Base-by-base conservation (phyloP, 805 yeast species). In the Yarrowia divulgata region DNA sequence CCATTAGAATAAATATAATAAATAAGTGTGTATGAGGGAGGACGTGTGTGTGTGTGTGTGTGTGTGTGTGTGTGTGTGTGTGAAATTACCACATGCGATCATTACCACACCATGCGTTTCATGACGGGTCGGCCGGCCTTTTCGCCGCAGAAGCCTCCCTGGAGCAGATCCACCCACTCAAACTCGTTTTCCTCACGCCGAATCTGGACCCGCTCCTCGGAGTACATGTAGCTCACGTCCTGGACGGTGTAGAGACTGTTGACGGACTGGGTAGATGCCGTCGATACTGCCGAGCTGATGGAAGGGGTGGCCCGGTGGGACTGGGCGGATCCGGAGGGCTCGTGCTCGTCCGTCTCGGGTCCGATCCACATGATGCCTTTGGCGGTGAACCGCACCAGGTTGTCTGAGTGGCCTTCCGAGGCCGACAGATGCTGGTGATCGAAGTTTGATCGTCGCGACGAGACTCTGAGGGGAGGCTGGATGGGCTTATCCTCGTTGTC, bases 351-450 rank as follows among this genome's bases (percentile, higher is more conserved):
- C 23, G 50, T 14, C 40, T 60, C 66, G 66, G 66, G 66, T 18
- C 66, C 66, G 42, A 60, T 60, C 66, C 66, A 60, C 66, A 60
- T 34, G 66, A 60, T 60, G 16, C 66, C 66, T 43, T 60, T 60
- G 52, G 66, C 66, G 8, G 66, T 60, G 66, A 60, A 60, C 8
- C 66, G 52, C 13, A 60, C 66, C 52, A 43, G 66, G 42, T 60
- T 45, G 52, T 45, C 52, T 19, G 40, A 14, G 13, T 45, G 32
- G 42, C 66, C 66, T 13, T 60, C 42, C 13, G 66, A 45, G 5
- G 52, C 13, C 13, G 52, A 43, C 18, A 60, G 40, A 14, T 32
- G 10, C 35, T 45, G 32, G n/a, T 35, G 19, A 43, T 43, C 32
- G 32, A 8, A 45, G 49, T 45, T 19, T 23, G 3, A 2, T 4